phyloP scores from a whole-genome alignment of 2,329 filamentous ascomycete genomes.

The Scopulariopsis brevicaulis region DNA sequence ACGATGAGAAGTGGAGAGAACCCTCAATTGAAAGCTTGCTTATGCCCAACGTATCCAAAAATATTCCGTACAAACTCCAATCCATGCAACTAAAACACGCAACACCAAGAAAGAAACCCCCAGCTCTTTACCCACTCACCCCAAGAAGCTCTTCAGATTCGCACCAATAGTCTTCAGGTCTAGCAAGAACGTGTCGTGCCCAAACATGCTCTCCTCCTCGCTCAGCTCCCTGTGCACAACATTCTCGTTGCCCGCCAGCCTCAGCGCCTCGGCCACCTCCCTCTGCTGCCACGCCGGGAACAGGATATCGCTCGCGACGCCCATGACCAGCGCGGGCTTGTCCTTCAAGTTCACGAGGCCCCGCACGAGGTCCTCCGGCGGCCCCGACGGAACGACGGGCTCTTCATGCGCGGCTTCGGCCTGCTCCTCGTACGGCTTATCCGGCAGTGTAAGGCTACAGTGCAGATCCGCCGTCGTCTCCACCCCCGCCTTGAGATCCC shows the following conservation, averaged over 20 bases:
- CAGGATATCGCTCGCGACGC: conserved; percentile 88
- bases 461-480: conserved; percentile 23
- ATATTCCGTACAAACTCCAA: neutral
- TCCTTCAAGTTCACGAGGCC: conserved; percentile 63
- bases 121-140: conserved; percentile 22
- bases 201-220: conserved; percentile 88
- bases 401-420: conserved; percentile 18
- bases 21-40: neutral
- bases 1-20: neutral
- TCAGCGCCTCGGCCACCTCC: conserved; percentile 79
- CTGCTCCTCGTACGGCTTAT: conserved; percentile 78
- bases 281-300: conserved; percentile 98
- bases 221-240: conserved; percentile 87
- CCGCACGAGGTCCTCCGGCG: conserved; percentile 67
- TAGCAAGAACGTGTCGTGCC: conserved; percentile 90
- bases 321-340: conserved; percentile 78
- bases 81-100: neutral
- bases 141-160: conserved; percentile 67
- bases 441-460: conserved; percentile 76
- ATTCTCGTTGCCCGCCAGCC: conserved; percentile 62
- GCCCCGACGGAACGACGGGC: conserved; percentile 26
- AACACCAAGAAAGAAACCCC: neutral
- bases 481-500: conserved; percentile 42
- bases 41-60: neutral
- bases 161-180: conserved; percentile 89